phyloP scores from a whole-genome alignment of 768 basidiomycete species.

The Amyloporia xantha region DNA sequence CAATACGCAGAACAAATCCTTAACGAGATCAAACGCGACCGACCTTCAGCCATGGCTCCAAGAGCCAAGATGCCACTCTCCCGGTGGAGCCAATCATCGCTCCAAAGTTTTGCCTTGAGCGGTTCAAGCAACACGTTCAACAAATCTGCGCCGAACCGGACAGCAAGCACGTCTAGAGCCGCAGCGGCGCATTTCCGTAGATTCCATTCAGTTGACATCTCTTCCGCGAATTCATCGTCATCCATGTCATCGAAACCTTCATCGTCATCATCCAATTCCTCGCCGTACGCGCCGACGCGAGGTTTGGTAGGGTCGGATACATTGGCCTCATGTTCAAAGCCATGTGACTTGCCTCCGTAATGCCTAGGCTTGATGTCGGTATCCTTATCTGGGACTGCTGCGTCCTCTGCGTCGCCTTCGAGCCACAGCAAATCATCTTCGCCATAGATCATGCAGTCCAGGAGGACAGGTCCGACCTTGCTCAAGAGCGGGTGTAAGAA shows the following conservation, averaged over 20 bases:
- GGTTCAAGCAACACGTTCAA: conserved; percentile 83
- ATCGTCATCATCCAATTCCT: conserved; percentile 77
- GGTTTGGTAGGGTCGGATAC: conserved; percentile 27
- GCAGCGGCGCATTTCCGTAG: conserved; percentile 97
- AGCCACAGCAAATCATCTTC: conserved; percentile 95
- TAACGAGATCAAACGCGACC: conserved; percentile 17
- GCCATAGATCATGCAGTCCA: conserved; percentile 96
- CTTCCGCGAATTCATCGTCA: conserved; percentile 91
- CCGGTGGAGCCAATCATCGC: conserved; percentile 84
- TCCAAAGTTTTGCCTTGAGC: conserved; percentile 92
- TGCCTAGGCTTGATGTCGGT: conserved; percentile 95
- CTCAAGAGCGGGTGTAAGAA: conserved; percentile 81
- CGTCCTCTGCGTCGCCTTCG: conserved; percentile 86
- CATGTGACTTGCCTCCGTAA: conserved; percentile 81
- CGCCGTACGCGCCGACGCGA: conserved; percentile 59
- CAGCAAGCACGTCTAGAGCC: conserved; percentile 92
- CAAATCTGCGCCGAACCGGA: conserved; percentile 85
- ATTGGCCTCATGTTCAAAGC: conserved; percentile 64
- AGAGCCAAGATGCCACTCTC: conserved; percentile 95
- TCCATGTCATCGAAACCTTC: conserved; percentile 74
- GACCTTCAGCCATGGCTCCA: conserved; percentile 98
- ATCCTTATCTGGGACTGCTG: conserved; percentile 87
- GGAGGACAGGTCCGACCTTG: conserved; percentile 91
- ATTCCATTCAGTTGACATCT: conserved; percentile 98
- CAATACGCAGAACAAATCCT: conserved; percentile 3